Evolutionary conservation across 805 yeast genomes (phyloP), one percentile per base, ranked within the genome.

Genomic region (Yarrowia hollandica): DNA sequence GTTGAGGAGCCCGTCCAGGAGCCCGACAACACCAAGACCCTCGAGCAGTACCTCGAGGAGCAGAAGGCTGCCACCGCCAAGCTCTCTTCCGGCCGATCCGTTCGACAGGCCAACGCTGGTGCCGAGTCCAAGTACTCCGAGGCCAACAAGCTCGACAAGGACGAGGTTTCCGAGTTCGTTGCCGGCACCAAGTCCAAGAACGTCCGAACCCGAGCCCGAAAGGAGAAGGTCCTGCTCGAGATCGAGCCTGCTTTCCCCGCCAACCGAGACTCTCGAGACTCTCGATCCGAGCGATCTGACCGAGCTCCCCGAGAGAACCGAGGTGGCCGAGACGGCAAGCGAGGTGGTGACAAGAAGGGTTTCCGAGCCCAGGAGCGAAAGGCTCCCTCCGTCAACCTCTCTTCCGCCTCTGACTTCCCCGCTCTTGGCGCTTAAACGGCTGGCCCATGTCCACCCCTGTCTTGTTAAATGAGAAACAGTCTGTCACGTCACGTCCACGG

Each of bases 21-120:
- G 64, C 80, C 79, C 64, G 80, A 76, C 62, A 77, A 76, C 69
- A 75, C 79, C 72, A 84, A 83, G 79, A 86, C 97, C 62, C 83
- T 88, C 70, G 90, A 85, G 69, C 95, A 90, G 70, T 92, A 88
- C 86, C 82, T 90, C 74, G 84, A 84, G 69, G 90, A 86, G 76
- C 64, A 67, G 67, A 60, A 38, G 50, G 66, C 62, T 19, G 65
- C 63, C 37, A 15, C 31, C 12, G 62, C 62, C 35, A 33, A 52
- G 39, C 59, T 71, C 52, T 64, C 67, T 66, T 62, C 69, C 37
- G 44, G 56, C 46, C 67, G 67, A 26, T 50, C 67, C 19, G 66
- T 62, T 50, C 74, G 75, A 60, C 62, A 75, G 70, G 80, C 85
- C 68, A 82, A 82, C 77, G 82, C 80, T 70, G 85, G 84, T 66